Evolutionary conservation across 129 eudicot species (phyloP).

Genomic region (Rutidosis leptorrhynchoides): DNA sequence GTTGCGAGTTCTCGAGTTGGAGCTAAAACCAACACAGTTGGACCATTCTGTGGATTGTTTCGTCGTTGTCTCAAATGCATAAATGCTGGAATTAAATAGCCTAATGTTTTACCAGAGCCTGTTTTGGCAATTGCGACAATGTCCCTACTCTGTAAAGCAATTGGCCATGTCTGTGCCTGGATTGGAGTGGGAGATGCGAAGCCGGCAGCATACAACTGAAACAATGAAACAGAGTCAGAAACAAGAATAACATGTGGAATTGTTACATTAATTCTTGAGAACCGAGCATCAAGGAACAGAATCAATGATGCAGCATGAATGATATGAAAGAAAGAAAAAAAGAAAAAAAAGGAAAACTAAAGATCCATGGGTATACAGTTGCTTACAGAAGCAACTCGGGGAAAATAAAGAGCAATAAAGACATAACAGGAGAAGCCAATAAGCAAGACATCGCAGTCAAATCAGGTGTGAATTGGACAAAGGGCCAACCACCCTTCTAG

Average conservation of each 20-base stretch:
- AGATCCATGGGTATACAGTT: no score
- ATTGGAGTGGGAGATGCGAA: background rate
- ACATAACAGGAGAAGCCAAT: slow-evolving; percentile 70
- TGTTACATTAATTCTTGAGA: no score
- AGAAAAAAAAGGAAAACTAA: no score
- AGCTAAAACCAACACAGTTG: slow-evolving; percentile 84
- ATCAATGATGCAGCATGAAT: background rate
- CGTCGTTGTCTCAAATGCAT: slow-evolving; percentile 60
- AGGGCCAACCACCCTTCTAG: no score
- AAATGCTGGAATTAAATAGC: slow-evolving; percentile 88
- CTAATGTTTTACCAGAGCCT: slow-evolving; percentile 97
- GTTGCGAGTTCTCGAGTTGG: slow-evolving; percentile 97
- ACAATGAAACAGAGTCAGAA: background rate
- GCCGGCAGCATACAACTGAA: background rate
- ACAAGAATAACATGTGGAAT: background rate
- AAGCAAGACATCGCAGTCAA: slow-evolving; percentile 78
- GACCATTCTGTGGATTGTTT: slow-evolving; percentile 81
- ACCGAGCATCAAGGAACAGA: no score
- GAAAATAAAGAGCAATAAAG: slow-evolving; percentile 77
- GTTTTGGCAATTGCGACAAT: slow-evolving; percentile 98
- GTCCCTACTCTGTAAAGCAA: slow-evolving; percentile 79
- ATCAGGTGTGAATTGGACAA: slow-evolving; percentile 76
- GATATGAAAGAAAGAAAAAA: background rate
- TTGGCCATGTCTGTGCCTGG: slow-evolving; percentile 41
- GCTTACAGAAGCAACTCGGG: slow-evolving; percentile 99